Conservation (phyloP, 805 yeast genomes). For the Cyberlindnera mrakii region DNA sequence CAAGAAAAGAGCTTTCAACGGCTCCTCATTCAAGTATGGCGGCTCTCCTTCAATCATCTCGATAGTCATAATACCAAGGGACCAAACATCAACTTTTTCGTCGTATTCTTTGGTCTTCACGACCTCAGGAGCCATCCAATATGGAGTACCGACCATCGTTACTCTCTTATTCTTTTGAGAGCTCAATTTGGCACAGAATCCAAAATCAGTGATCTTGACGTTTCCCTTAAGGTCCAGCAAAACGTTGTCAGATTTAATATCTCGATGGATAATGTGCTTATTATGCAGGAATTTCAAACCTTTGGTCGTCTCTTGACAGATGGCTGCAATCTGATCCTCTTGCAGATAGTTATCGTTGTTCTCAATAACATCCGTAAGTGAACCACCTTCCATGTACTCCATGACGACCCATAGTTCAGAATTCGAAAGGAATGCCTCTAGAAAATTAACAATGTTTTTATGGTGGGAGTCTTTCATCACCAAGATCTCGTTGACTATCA, state of each 20-base stretch:
- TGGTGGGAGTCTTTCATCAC: constrained; percentile 97
- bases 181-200: constrained; percentile 91
- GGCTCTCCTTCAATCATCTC: constrained; percentile 99
- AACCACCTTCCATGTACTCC: constrained; percentile 99
- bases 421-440: constrained; percentile 78
- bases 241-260: constrained; percentile 94
- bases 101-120: constrained; percentile 94
- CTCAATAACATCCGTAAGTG: constrained; percentile 91
- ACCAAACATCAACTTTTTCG: constrained; percentile 97
- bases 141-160: constrained; percentile 99
- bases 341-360: constrained; percentile 65
- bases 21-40: constrained; percentile 94
- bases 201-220: constrained; percentile 94
- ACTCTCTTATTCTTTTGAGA: constrained; percentile 85
- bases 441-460: constrained; percentile 88
- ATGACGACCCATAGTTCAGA: constrained; percentile 93
- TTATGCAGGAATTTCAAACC: constrained; percentile 90
- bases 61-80: constrained; percentile 94
- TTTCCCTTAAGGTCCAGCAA: constrained; percentile 74
- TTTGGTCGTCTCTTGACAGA: constrained; percentile 82
- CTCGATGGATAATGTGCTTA: constrained; percentile 92
- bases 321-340: constrained; percentile 88
- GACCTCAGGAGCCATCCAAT: constrained; percentile 99
- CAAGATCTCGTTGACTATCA: constrained; percentile 90
- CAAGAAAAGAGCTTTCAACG: constrained; percentile 85